phyloP scores from a whole-genome alignment of 768 basidiomycete genomes.

The Auriscalpium microsporum region DNA sequence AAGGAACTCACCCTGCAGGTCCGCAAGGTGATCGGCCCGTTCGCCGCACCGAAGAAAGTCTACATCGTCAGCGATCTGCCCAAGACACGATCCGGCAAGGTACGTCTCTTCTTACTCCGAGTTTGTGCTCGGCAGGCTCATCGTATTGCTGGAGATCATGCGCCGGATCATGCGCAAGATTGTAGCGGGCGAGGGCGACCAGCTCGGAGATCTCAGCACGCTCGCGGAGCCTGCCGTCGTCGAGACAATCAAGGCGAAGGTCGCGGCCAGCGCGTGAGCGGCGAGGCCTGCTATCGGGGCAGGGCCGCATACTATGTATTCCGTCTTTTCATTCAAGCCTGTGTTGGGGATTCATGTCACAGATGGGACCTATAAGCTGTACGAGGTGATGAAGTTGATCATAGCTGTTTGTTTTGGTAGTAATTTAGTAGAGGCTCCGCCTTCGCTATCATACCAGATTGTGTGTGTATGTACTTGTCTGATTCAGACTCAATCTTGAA shows the following conservation, averaged over 20 bases:
- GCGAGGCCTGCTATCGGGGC: too few species aligned
- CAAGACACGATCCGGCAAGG: conserved; percentile 94
- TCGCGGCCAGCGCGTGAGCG: conserved; percentile 29
- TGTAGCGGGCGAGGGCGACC: conserved; percentile 87
- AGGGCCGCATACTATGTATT: too few species aligned
- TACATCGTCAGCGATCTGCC: conserved; percentile 78
- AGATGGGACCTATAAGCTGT: too few species aligned
- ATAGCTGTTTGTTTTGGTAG: too few species aligned
- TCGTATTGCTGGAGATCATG: conserved; percentile 55
- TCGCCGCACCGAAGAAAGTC: conserved; percentile 94
- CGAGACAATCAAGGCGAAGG: conserved; percentile 76
- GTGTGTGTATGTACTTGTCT: too few species aligned
- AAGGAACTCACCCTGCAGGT: conserved; percentile 95
- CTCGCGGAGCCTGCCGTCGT: conserved; percentile 84
- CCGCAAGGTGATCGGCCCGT: conserved; percentile 95
- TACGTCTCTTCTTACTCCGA: conserved; percentile 22
- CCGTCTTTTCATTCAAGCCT: too few species aligned
- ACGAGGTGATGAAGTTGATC: too few species aligned
- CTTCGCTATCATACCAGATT: too few species aligned
- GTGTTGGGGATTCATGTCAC: too few species aligned
- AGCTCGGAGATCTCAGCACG: conserved; percentile 91
- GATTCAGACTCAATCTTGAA: too few species aligned
- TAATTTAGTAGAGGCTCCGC: too few species aligned
- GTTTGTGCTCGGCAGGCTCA: not conserved
- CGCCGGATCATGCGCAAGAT: conserved; percentile 95